Conservation (phyloP, 306 rosid genomes). For the Castanea crenata region DNA sequence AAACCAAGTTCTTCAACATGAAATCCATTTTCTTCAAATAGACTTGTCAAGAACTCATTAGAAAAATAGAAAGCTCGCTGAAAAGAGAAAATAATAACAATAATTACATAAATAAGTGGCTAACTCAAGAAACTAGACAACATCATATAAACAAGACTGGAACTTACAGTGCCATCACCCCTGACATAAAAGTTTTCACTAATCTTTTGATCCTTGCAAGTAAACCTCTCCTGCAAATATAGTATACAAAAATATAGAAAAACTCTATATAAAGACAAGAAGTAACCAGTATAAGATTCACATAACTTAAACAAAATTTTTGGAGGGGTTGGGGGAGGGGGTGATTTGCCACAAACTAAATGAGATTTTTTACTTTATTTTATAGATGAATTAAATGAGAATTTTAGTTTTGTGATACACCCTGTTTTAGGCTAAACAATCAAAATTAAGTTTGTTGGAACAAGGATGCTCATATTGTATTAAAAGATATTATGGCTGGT, state of each 20-base stretch:
- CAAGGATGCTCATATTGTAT: not conserved
- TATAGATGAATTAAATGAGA: not conserved
- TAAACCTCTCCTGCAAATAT: conserved; percentile 70
- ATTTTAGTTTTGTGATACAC: conserved; percentile 2
- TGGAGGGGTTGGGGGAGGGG: too few relatives aligned
- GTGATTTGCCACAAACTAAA: too few relatives aligned
- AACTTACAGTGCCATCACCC: conserved; percentile 95
- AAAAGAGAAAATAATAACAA: conserved; percentile 17
- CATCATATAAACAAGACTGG: conserved; percentile 12
- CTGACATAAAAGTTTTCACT: conserved; percentile 87
- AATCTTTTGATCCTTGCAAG: conserved; percentile 83
- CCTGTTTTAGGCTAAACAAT: conserved; percentile 18
- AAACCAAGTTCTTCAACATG: conserved; percentile 57
- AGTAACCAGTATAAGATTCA: not conserved
- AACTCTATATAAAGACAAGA: conserved; percentile 9
- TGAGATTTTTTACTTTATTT: too few relatives aligned
- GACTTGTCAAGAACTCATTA: conserved; percentile 69
- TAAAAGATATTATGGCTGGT: not conserved
- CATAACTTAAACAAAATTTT: not conserved
- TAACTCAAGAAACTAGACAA: conserved; percentile 1
- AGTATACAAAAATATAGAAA: conserved; percentile 12
- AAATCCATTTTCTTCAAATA: conserved; percentile 83
- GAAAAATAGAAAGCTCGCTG: conserved; percentile 98
- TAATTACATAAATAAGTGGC: conserved; percentile 17
- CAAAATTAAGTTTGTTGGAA: not conserved